Evolutionary conservation across 2,329 filamentous ascomycete species (phyloP).

Genomic region (Pseudogymnoascus sp.): DNA sequence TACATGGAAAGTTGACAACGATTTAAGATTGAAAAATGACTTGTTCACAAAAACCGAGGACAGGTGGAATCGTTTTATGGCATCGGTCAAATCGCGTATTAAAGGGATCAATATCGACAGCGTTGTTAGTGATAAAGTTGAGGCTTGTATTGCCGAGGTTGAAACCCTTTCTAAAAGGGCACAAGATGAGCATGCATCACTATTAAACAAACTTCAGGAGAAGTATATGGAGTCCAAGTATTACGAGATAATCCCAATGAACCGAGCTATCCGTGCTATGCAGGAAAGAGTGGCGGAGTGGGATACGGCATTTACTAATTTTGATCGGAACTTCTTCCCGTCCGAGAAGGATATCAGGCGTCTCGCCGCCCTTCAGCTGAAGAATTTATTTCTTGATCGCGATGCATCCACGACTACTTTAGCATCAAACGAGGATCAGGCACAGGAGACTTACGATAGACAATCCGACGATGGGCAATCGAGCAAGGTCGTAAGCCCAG

Average conservation of each 20-base stretch:
- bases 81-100: conserved; percentile 74
- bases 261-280: conserved; percentile 79
- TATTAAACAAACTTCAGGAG: conserved; percentile 73
- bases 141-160: conserved; percentile 73
- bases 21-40: conserved; percentile 86
- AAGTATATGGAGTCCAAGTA: conserved; percentile 92
- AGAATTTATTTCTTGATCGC: conserved; percentile 82
- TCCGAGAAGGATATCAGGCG: conserved; percentile 93
- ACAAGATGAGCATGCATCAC: conserved; percentile 69
- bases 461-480: conserved; percentile 25
- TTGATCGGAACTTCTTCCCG: conserved; percentile 86
- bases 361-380: conserved; percentile 83
- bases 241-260: conserved; percentile 93
- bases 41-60: conserved; percentile 75
- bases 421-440: conserved; percentile 57
- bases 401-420: conserved; percentile 75
- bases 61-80: conserved; percentile 77
- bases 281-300: conserved; percentile 89
- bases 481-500: background rate
- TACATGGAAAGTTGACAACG: conserved; percentile 96
- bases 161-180: conserved; percentile 70
- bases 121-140: conserved; percentile 77
- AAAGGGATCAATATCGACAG: conserved; percentile 87
- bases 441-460: conserved; percentile 41
- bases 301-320: conserved; percentile 84